Conservation (phyloP, 23 red algal species). For the Pyropia yezoensis region DNA sequence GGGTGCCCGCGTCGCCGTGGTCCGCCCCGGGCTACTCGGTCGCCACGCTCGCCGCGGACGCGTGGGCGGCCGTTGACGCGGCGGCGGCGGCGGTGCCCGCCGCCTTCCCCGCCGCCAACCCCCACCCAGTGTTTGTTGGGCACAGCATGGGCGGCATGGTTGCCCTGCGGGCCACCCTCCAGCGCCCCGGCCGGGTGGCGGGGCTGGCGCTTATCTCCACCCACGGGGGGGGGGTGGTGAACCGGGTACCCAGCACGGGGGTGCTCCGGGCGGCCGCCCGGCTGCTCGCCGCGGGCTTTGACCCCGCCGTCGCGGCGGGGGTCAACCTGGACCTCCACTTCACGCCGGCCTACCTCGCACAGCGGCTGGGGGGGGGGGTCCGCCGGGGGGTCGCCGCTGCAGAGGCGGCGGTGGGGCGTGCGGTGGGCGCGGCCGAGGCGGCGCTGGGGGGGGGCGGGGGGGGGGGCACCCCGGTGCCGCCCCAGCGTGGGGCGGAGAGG, state of each 20-base stretch:
- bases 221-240: constrained; percentile 47
- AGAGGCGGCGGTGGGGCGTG: background rate
- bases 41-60: constrained; percentile 41
- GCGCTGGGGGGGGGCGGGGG: no score
- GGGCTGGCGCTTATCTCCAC: constrained; percentile 46
- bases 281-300: constrained; percentile 20
- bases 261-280: constrained; percentile 17
- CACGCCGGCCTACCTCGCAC: constrained; percentile 40
- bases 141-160: constrained; percentile 81
- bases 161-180: constrained; percentile 19
- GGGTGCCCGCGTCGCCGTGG: constrained; percentile 3
- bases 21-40: constrained; percentile 34
- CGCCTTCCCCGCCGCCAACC: constrained; percentile 9
- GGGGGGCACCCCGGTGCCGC: no score
- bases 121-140: constrained; percentile 30
- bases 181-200: constrained; percentile 24
- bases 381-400: background rate
- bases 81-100: constrained; percentile 2
- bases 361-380: constrained; percentile 20
- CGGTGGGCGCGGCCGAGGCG: no score
- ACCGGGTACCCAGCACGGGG: constrained; percentile 29
- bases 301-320: constrained; percentile 37
- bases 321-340: constrained; percentile 55
- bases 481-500: no score
- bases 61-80: constrained; percentile 47